Conservation (phyloP, 441 rosid species). For the Gossypium gossypioides region DNA sequence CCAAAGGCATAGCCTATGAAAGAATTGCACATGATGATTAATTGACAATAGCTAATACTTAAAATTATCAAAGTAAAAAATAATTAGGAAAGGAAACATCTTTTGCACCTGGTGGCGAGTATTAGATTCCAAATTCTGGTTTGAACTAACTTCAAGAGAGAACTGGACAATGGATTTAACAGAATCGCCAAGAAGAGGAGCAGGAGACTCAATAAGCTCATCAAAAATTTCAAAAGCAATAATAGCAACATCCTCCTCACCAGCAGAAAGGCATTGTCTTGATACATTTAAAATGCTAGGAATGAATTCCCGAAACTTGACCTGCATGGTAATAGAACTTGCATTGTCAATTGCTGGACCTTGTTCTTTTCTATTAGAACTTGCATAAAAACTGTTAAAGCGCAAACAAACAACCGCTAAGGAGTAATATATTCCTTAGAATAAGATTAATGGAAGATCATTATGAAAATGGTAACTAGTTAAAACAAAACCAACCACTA, state of each 20-base stretch:
- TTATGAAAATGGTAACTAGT: neutral
- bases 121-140: slow-evolving; percentile 69
- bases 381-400: neutral
- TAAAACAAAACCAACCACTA: neutral
- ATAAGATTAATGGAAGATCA: neutral
- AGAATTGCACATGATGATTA: neutral
- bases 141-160: slow-evolving; percentile 94
- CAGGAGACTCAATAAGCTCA: slow-evolving; percentile 96
- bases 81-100: slow-evolving; percentile 6
- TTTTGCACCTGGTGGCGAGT: slow-evolving; percentile 87
- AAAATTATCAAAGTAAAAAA: neutral
- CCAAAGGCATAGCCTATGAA: neutral
- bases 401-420: neutral
- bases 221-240: slow-evolving; percentile 99
- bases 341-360: neutral
- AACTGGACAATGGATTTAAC: slow-evolving; percentile 91
- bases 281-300: slow-evolving; percentile 96
- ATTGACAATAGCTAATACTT: neutral
- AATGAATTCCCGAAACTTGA: slow-evolving; percentile 90
- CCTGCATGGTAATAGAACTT: slow-evolving; percentile 37
- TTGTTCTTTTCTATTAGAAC: neutral
- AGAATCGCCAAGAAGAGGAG: slow-evolving; percentile 97
- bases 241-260: slow-evolving; percentile 94
- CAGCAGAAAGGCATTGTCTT: slow-evolving; percentile 82
- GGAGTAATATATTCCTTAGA: neutral